Evolutionary conservation across 257 asterid species (phyloP), one percentile per base, ranked within the genome.

Genomic region (Primulina eburnea): DNA sequence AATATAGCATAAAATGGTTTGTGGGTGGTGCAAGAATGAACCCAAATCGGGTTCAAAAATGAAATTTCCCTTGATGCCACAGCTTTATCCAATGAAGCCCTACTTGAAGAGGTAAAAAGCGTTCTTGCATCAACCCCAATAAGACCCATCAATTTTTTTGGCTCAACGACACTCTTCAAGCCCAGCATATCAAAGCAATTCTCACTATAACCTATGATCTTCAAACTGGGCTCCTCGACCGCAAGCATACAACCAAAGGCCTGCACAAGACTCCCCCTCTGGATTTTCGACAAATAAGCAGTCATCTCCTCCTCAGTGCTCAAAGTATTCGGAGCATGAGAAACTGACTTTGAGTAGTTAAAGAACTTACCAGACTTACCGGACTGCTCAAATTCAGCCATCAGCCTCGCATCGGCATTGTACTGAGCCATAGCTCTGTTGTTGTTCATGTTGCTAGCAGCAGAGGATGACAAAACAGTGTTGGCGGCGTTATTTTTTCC

Each of bases 211-310:
- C 77, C 86, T 11, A 85, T 56, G 16, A 89, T 66, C 17, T 56
- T 74, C 57, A 82, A 87, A 17, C 50, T 78, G 53, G 76, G 76
- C n/a, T 80, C 84, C 29, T 84, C 84, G 69, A 88, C 64, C 52
- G 81, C 84, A 65, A 88, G 57, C 85, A 83, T 60, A 78, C 89
- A 88, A 35, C 95, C 95, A 69, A 87, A 83, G 10, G 96, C 72
- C 64, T 89, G 96, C 17, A 87, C 79, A 8, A 82, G 73, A 7
- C 93, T 88, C 60, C 90, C 91, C 75, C 90, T 89, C 29, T 85
- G 96, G 18, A 89, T 85, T 69, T 73, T 87, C 8, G 80, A 71
- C 11, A 88, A 71, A 29, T 88, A 84, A 75, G 77, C 72, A 32
- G 18, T 62, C 68, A 84, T 82, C 61, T 84, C 76, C 29, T 77